Conservation (phyloP, 768 basidiomycete species). For the Brasilioporus rufonigricans region DNA sequence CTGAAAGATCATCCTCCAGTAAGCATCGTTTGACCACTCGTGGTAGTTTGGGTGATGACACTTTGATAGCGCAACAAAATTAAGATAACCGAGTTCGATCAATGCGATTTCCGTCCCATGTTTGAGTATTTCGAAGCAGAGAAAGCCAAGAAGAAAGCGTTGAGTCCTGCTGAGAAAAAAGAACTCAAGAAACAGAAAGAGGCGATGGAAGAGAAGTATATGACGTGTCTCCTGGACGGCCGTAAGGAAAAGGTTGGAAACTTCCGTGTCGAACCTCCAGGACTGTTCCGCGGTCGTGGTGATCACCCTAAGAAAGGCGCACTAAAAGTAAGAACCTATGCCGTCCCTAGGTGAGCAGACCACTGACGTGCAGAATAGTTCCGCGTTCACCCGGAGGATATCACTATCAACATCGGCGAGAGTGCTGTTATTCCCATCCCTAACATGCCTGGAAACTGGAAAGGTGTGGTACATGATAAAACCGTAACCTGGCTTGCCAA, state of each 20-base stretch:
- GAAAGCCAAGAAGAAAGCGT: conserved; percentile 88
- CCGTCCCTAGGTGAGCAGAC: neutral
- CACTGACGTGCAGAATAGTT: conserved; percentile 43
- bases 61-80: conserved; percentile 59
- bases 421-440: conserved; percentile 75
- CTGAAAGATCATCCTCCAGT: conserved; percentile 84
- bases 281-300: conserved; percentile 96
- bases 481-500: conserved; percentile 99
- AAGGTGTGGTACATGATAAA: conserved; percentile 82
- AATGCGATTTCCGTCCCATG: conserved; percentile 95
- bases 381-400: conserved; percentile 91
- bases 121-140: conserved; percentile 89
- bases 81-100: conserved; percentile 70
- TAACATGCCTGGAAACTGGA: conserved; percentile 92
- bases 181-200: conserved; percentile 84
- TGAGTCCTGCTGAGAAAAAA: conserved; percentile 88
- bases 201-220: conserved; percentile 79
- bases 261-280: conserved; percentile 97
- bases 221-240: conserved; percentile 86
- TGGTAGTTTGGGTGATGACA: conserved; percentile 9
- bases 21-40: conserved; percentile 31
- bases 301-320: conserved; percentile 98
- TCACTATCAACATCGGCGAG: conserved; percentile 91
- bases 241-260: conserved; percentile 98
- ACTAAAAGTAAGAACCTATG: conserved; percentile 64